Conservation (phyloP, 495 filamentous ascomycete genomes). For the Jackrogersella multiformis region DNA sequence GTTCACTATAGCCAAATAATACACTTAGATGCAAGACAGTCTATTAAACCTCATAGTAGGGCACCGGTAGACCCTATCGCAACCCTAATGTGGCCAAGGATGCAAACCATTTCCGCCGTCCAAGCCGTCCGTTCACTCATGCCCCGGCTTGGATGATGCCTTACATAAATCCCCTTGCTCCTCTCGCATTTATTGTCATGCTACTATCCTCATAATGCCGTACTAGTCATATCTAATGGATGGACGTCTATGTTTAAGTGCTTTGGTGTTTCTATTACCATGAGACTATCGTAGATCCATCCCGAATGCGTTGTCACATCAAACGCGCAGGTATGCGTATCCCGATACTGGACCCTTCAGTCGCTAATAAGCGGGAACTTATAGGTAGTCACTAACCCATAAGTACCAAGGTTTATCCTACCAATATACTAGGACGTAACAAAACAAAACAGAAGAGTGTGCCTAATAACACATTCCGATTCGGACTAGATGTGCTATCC, state of each 20-base stretch:
- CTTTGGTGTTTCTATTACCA: constrained; percentile 6
- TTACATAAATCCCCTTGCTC: background rate
- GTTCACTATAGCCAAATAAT: background rate
- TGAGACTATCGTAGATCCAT: constrained; percentile 14
- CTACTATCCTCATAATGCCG: constrained; percentile 11
- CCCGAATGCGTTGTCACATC: background rate
- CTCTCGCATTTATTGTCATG: background rate
- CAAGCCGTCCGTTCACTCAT: background rate
- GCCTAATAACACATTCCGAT: background rate
- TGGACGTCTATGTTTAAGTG: constrained; percentile 14
- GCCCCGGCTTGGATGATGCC: background rate
- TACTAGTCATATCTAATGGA: constrained; percentile 10
- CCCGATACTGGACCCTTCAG: background rate
- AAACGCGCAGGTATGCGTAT: constrained; percentile 4
- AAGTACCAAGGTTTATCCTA: background rate
- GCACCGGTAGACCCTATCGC: background rate
- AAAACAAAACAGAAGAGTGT: background rate
- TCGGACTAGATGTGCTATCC: background rate
- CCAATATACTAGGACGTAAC: background rate
- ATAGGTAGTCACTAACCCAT: background rate
- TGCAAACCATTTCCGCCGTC: constrained; percentile 10
- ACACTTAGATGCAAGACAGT: constrained; percentile 16
- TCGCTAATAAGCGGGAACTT: background rate
- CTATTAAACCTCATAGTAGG: constrained; percentile 9
- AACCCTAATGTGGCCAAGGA: constrained; percentile 9